phyloP scores from a whole-genome alignment of 305 asterid species.

The Fraxinus ornus region DNA sequence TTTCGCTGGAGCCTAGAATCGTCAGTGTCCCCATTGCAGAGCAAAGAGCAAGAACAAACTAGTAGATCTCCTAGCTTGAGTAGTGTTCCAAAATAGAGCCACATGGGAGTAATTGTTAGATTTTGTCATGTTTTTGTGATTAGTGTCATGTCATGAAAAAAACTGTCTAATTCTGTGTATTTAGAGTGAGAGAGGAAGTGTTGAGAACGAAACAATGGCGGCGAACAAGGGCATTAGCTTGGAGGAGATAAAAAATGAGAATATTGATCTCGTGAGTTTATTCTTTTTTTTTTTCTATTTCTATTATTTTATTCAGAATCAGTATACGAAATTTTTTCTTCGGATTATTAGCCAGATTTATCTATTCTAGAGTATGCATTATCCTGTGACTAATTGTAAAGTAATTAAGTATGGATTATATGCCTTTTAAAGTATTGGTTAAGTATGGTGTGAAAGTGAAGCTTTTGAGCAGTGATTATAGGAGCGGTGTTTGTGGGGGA shows the following conservation, averaged over 20 bases:
- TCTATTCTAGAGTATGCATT: not conserved
- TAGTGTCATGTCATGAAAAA: slow-evolving; percentile 33
- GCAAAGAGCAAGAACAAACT: slow-evolving; percentile 20
- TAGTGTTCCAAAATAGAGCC: slow-evolving; percentile 27
- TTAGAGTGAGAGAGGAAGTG: not conserved
- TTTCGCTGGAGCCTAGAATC: no score
- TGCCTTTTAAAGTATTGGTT: not conserved
- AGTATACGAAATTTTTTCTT: not conserved
- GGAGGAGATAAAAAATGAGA: slow-evolving; percentile 53
- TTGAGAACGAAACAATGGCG: slow-evolving; percentile 32
- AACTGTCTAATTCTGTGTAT: not conserved
- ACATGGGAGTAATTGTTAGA: slow-evolving; percentile 26
- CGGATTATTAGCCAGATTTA: not conserved
- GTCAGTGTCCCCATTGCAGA: slow-evolving; percentile 28
- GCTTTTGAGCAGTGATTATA: slow-evolving; percentile 22
- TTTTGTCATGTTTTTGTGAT: slow-evolving; percentile 21
- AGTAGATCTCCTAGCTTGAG: slow-evolving; percentile 39
- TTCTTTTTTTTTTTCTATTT: slow-evolving; percentile 3
- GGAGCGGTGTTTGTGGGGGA: no score
- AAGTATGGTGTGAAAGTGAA: not conserved
- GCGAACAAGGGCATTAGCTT: slow-evolving; percentile 39
- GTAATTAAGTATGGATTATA: not conserved
- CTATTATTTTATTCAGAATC: not conserved
- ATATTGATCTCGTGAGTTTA: slow-evolving; percentile 47
- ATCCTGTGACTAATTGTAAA: not conserved